Evolutionary conservation across 2,329 filamentous ascomycete genomes (phyloP), one percentile per base, ranked within the genome.

Genomic region (Monosporascus sp.): DNA sequence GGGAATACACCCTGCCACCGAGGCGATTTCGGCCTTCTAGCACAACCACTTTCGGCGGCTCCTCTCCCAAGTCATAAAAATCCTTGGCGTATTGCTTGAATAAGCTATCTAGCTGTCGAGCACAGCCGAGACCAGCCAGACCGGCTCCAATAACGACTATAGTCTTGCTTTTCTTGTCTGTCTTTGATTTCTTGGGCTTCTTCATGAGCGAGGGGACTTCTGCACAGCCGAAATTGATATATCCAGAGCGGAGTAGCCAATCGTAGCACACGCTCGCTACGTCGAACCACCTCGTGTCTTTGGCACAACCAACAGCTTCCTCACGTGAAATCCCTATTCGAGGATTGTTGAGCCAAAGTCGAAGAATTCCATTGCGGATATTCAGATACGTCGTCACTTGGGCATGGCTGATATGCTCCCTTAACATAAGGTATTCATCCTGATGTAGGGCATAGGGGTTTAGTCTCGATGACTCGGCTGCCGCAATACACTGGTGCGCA

Each of bases 301-400:
- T 89, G 49, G 91, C 89, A 73, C 93, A 97, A 3, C 94, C 94
- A 45, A 93, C 82, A 6, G 94, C 94, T 70, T 97, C 90, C 67
- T 92, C 85, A 47, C 86, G 80, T 25, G 87, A 88, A 14, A 99
- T 88, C 56, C 84, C 84, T 43, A 91, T 83, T 66, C 92, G 83
- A 7, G 94, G 90, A 65, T 95, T 96, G 60, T 87, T 83, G 37
- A 89, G 81, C 94, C 94, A 99, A 41, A 97, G 73, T 52, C 94
- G 82, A 50, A 99, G 75, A 54, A 99, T 96, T 17, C 90, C 89
- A 69, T 99, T 99, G 61, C 94, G 83, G 57, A 99, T 94, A 68
- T 97, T 97, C 51, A 99, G 77, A 71, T 99, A 99, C 14, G 90
- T 89, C 3, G 93, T 97, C 60, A 97, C 90, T 70, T 99, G 94